Percentiles rank a stretch among this genome's conserved stretches.
Conservation (phyloP, 208 protist species). For the Acanthamoeba sp. region DNA sequence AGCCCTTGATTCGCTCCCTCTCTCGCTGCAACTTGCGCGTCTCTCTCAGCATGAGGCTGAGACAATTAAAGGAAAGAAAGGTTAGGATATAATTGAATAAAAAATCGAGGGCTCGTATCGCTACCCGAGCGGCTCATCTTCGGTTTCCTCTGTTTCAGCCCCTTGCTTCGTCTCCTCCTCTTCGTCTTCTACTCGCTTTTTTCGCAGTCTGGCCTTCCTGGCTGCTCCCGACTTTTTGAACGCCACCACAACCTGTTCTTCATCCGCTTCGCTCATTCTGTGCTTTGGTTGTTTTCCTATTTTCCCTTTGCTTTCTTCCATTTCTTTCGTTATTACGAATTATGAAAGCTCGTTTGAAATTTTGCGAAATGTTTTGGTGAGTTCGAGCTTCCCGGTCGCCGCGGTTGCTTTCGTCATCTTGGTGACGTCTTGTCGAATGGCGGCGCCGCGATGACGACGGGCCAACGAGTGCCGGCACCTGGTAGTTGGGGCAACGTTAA, state of each 20-base stretch:
- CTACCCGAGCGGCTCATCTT: neutral
- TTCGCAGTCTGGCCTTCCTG: neutral
- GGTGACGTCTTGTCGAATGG: too few relatives aligned
- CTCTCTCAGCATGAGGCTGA: constrained; percentile 7
- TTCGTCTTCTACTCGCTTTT: neutral
- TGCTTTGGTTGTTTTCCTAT: neutral
- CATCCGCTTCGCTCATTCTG: neutral
- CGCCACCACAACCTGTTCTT: neutral
- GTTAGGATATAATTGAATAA: neutral
- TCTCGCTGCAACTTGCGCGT: constrained; percentile 9
- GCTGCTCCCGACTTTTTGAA: neutral
- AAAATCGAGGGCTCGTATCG: too few relatives aligned
- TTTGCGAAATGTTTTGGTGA: too few relatives aligned
- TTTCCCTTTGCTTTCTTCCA: neutral
- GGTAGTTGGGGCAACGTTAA: too few relatives aligned
- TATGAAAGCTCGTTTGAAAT: too few relatives aligned
- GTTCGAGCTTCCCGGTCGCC: too few relatives aligned
- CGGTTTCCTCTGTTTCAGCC: neutral
- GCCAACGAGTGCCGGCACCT: too few relatives aligned
- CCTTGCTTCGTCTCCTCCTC: neutral
- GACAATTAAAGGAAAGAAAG: neutral
- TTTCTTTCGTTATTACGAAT: neutral
- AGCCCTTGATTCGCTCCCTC: constrained; percentile 12
- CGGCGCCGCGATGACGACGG: too few relatives aligned
- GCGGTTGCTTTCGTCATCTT: too few relatives aligned